phyloP scores from a whole-genome alignment of 2,329 filamentous ascomycete species.

The Phyllosticta ampelicida region DNA sequence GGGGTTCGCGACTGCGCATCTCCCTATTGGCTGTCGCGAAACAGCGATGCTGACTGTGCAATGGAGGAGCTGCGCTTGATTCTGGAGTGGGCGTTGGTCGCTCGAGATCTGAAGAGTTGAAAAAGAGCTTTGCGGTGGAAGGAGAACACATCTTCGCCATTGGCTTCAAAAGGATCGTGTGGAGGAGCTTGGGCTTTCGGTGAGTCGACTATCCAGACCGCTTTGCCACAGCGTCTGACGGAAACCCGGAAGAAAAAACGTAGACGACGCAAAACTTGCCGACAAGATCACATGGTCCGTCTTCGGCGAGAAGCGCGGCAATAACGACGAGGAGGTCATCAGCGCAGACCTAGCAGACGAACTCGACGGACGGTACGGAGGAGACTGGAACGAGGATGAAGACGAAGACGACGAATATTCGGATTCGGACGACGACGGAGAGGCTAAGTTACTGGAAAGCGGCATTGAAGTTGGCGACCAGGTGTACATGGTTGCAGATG shows the following conservation, averaged over 20 bases:
- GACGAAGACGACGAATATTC: background rate
- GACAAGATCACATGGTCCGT: background rate
- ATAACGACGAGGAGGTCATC: background rate
- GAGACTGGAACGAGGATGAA: background rate
- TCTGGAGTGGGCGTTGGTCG: background rate
- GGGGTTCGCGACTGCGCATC: too few relatives aligned
- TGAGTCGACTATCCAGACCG: background rate
- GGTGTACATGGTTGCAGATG: background rate
- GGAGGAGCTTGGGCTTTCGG: background rate
- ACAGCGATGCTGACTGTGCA: background rate
- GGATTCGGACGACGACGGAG: background rate
- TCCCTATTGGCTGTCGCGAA: background rate
- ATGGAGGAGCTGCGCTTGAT: background rate
- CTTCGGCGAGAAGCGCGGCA: background rate
- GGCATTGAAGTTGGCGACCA: background rate
- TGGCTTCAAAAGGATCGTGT: background rate
- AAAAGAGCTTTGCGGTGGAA: background rate
- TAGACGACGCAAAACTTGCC: background rate
- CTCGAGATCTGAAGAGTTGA: background rate
- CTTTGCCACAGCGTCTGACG: background rate
- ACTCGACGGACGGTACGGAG: background rate
- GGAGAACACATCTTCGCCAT: background rate
- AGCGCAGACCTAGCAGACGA: background rate
- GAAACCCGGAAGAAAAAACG: background rate
- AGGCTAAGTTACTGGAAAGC: background rate